Percentiles rank a stretch among this genome's conserved stretches.
Evolutionary conservation across 2,329 filamentous ascomycete genomes (phyloP).

Genomic region (Fusarium siculi): DNA sequence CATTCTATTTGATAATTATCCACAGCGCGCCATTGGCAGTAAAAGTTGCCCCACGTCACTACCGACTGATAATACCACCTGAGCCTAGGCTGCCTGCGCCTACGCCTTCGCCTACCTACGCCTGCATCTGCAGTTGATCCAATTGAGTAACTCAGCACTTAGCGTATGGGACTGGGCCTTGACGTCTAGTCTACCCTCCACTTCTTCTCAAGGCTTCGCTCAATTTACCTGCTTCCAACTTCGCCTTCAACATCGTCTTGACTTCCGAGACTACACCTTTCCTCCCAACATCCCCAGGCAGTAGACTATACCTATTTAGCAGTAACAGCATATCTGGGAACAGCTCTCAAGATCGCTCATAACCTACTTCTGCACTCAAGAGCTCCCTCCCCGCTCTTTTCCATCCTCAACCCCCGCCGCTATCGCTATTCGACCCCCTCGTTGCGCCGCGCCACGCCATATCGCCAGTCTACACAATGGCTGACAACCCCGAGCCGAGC

Average conservation of each 20-base stretch:
- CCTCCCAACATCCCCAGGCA: not conserved
- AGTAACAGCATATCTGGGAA: not conserved
- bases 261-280: not conserved
- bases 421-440: conserved; percentile 29
- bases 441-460: conserved; percentile 28
- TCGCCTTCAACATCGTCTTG: conserved; percentile 11
- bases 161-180: not conserved
- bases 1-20: not conserved
- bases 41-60: conserved; percentile 37
- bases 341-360: not conserved
- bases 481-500: conserved; percentile 69
- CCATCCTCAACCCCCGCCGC: conserved; percentile 5
- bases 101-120: not conserved
- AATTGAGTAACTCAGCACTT: conserved; percentile 1
- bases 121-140: conserved; percentile 1
- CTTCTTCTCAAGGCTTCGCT: conserved; percentile 1
- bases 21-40: conserved; percentile 35
- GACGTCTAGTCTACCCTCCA: not conserved
- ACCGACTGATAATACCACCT: conserved; percentile 11
- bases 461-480: conserved; percentile 58
- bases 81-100: not conserved
- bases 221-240: conserved; percentile 21
- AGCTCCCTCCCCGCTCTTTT: conserved; percentile 15
- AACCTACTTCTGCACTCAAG: not conserved
- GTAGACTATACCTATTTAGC: not conserved